These are phyloP conservation scores for Apophysomyces trapeziformis DNA, from an alignment of 371 early-diverging fungal genomes.

Conservation along the genomic window DNA sequence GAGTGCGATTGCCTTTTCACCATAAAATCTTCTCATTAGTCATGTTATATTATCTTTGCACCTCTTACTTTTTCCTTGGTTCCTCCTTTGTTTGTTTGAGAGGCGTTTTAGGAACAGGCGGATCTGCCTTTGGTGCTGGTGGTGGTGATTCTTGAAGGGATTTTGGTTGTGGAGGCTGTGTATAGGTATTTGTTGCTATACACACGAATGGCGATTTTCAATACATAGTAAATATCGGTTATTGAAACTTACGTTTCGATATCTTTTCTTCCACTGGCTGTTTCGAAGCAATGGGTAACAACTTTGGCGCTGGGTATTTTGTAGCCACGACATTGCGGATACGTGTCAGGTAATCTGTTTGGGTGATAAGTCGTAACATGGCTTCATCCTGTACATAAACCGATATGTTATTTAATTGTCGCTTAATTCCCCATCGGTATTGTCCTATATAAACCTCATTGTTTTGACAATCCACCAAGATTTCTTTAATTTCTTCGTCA, in stretches of 20 bases:
- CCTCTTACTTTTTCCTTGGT: neutral
- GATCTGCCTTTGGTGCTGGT: neutral
- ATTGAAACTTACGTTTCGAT: neutral
- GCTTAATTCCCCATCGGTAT: no score
- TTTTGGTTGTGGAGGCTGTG: neutral
- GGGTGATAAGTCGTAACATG: constrained; percentile 71
- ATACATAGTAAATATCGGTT: no score
- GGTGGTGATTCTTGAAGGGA: neutral
- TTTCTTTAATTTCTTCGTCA: constrained; percentile 78
- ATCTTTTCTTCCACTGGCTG: neutral
- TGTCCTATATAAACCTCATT: constrained; percentile 62
- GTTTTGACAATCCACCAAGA: constrained; percentile 72
- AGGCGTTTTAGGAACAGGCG: neutral
- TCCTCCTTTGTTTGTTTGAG: neutral
- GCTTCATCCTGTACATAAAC: constrained; percentile 58
- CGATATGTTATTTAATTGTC: neutral
- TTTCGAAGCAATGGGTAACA: neutral
- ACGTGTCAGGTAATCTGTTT: constrained; percentile 65
- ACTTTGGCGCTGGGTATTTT: neutral
- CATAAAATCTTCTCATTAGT: neutral
- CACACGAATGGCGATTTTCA: no score
- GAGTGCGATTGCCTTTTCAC: constrained; percentile 63
- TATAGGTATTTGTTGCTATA: no score
- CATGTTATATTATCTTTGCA: neutral
- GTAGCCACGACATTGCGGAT: constrained; percentile 62